phyloP scores from a whole-genome alignment of 78 protist species.

The Anaeramoeba flamelloides region DNA sequence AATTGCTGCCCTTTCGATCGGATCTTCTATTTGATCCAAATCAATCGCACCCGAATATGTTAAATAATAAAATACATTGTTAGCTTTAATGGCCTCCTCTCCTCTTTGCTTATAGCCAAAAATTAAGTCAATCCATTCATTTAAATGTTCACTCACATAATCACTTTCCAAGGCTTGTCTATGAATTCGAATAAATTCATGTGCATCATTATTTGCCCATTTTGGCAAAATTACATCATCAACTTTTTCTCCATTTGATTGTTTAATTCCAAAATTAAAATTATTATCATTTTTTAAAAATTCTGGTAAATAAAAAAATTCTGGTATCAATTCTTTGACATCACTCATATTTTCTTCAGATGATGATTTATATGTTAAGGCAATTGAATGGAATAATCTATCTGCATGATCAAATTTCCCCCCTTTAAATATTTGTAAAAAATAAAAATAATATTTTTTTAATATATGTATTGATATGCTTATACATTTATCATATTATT shows the following conservation, averaged over 20 bases:
- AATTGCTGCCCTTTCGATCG: neutral
- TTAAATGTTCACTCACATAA: neutral
- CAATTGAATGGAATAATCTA: too few relatives aligned
- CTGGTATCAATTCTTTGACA: conserved; percentile 1
- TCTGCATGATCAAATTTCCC: too few relatives aligned
- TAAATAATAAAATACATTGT: neutral
- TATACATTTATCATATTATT: too few relatives aligned
- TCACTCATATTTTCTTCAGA: neutral
- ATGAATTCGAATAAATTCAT: neutral
- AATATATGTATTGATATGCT: too few relatives aligned
- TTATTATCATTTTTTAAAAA: neutral
- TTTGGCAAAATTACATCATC: neutral
- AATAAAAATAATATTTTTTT: too few relatives aligned
- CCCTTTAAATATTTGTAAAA: too few relatives aligned
- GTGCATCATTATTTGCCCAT: neutral
- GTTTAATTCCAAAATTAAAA: neutral
- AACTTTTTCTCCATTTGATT: neutral
- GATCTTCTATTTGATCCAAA: too few relatives aligned
- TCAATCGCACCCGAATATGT: too few relatives aligned
- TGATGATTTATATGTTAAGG: too few relatives aligned
- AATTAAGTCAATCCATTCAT: neutral
- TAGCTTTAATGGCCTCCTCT: neutral
- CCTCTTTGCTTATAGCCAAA: neutral
- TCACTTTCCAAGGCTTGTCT: neutral
- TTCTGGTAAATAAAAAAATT: neutral